Conservation (phyloP, 2,329 filamentous ascomycete genomes). For the Hymenoscyphus occultus region DNA sequence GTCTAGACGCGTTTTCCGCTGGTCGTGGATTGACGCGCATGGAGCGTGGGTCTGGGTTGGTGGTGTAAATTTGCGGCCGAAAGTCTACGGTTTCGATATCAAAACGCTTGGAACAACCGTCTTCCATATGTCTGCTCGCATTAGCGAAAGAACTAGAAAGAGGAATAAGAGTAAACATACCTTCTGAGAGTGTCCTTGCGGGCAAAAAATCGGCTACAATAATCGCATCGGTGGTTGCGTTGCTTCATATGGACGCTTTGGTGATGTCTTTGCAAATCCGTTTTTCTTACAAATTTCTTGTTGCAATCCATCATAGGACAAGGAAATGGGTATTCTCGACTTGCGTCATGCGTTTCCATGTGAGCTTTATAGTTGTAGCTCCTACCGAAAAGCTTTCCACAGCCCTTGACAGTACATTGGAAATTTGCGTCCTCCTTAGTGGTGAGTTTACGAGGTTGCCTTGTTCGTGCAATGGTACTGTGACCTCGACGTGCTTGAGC, state of each 20-base stretch:
- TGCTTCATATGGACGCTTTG: constrained; percentile 72
- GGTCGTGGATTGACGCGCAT: constrained; percentile 22
- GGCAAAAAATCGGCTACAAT: constrained; percentile 69
- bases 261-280: constrained; percentile 66
- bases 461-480: constrained; percentile 30
- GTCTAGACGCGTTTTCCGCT: constrained; percentile 22
- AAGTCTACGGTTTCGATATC: constrained; percentile 36
- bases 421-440: constrained; percentile 69
- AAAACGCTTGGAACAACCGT: constrained; percentile 69
- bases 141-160: not conserved
- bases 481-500: constrained; percentile 23
- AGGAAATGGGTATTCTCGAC: constrained; percentile 65
- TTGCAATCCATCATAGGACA: constrained; percentile 65
- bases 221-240: constrained; percentile 66
- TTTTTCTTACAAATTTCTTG: constrained; percentile 78
- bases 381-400: constrained; percentile 75
- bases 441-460: constrained; percentile 50
- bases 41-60: constrained; percentile 16
- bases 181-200: constrained; percentile 80
- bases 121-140: constrained; percentile 64
- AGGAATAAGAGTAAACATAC: constrained; percentile 41
- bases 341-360: constrained; percentile 77
- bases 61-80: constrained; percentile 29
- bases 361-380: constrained; percentile 87
- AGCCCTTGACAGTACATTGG: constrained; percentile 65